Conservation (phyloP, 768 basidiomycete species). For the Chlorophyllum brunneum region DNA sequence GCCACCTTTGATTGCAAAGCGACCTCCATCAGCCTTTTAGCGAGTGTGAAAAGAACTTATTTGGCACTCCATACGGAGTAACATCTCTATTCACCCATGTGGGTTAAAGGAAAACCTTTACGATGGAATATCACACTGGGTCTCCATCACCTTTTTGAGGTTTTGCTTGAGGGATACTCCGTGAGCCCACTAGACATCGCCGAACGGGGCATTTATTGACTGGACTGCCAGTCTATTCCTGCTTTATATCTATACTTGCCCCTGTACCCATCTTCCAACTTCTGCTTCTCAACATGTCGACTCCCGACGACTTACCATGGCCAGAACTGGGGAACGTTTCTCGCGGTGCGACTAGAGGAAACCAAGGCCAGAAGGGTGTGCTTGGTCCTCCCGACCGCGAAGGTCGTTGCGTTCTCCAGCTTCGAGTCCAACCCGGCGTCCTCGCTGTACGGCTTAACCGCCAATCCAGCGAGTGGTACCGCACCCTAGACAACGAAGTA, state of each 20-base stretch:
- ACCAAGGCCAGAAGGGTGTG: slow-evolving; percentile 83
- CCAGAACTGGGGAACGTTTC: slow-evolving; percentile 84
- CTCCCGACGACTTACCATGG: slow-evolving; percentile 79
- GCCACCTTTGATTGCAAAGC: background rate
- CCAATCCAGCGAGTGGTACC: slow-evolving; percentile 81
- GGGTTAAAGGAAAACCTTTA: slow-evolving; percentile 3
- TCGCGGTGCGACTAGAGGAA: slow-evolving; percentile 77
- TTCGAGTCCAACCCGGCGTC: slow-evolving; percentile 80
- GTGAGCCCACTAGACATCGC: slow-evolving; percentile 8
- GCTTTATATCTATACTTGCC: slow-evolving; percentile 24
- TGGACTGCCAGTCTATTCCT: slow-evolving; percentile 25
- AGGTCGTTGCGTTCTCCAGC: slow-evolving; percentile 73
- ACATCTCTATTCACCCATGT: slow-evolving; percentile 3
- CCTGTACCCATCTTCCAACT: slow-evolving; percentile 19
- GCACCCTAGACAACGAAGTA: slow-evolving; percentile 72
- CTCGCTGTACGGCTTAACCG: slow-evolving; percentile 71
- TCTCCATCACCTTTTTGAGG: background rate
- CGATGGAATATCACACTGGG: background rate
- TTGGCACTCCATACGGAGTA: slow-evolving; percentile 5
- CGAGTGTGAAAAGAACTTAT: slow-evolving; percentile 10
- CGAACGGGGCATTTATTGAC: slow-evolving; percentile 27
- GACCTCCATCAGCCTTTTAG: slow-evolving; percentile 8
- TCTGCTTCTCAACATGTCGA: slow-evolving; percentile 38
- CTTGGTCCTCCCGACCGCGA: slow-evolving; percentile 68
- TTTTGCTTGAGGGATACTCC: slow-evolving; percentile 2